Base-by-base conservation (phyloP, 2,329 filamentous ascomycete genomes). In the Pleomassaria siparia region DNA sequence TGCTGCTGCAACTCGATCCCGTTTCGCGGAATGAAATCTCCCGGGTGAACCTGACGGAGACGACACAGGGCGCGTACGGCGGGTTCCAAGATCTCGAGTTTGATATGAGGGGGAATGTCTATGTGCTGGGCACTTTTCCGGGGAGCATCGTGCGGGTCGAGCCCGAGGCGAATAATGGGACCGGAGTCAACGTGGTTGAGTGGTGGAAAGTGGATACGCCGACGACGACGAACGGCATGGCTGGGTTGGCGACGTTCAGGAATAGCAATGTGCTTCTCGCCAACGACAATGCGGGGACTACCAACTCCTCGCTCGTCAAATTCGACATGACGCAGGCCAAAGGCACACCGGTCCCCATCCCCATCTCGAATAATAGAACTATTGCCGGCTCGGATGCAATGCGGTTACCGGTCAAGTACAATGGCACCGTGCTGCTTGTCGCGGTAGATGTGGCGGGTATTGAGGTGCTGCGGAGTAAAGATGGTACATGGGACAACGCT, bases 51-150 rank as follows among this genome's bases (percentile, higher is more conserved):
- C 44, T 55, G 26, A 55, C 49, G 4, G 44, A 39, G 18, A 40
- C 39, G 3, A 46, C 46, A 3, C 16, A 48, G 39, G 51, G 48
- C 18, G 37, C 13, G 10, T 49, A 49, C 24, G 51, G 53, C 11
- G 53, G 41, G 3, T 56, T 45, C 41, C 53, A 56, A 40, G 53
- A 56, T 30, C 35, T 56, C 0, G 53, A 56, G 21, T 37, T 39
- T 13, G 53, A 56, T 26, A 25, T 15, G 2, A n/a, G 36, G 6
- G 46, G 35, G 7, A 54, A 56, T 25, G 40, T 44, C 16, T 56
- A 51, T 29, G 44, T 56, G 6, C 48, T 56, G 7, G 51, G 53
- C 1, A 50, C 48, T 2, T 56, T 43, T 25, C 53, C 53, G 12
- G 22, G 16, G 15, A 40, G 15, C 12, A 51, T 56, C 22, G 6